These are phyloP conservation scores for Ceriops decandra DNA, from an alignment of 345 rosid genomes.

Conservation along the genomic window DNA sequence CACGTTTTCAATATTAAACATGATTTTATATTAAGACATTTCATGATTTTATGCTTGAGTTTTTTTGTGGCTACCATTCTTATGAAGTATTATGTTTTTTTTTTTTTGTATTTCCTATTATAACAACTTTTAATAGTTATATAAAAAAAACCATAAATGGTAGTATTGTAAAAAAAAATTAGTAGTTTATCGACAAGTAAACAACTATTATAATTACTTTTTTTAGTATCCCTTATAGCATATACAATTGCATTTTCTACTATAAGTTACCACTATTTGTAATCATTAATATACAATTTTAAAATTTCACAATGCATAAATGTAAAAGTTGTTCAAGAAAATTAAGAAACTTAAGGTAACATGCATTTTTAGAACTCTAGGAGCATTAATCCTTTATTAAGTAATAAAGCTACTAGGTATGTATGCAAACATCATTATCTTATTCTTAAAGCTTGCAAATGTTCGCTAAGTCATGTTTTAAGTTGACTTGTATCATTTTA, in stretches of 20 bases:
- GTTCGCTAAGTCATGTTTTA: conserved; percentile 3
- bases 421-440: not conserved
- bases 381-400: not conserved
- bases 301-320: conserved; percentile 72
- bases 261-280: conserved; percentile 94
- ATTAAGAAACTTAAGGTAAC: conserved; percentile 71
- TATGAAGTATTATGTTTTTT: not conserved
- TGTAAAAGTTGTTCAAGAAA: conserved; percentile 66
- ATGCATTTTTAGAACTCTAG: not conserved
- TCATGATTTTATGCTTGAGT: not conserved
- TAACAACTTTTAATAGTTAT: conserved; percentile 52
- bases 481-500: conserved; percentile 17
- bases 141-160: conserved; percentile 62
- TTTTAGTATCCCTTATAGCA: not conserved
- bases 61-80: not conserved
- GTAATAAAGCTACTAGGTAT: not conserved
- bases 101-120: conserved; percentile 1
- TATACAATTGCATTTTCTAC: conserved; percentile 16
- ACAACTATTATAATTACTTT: conserved; percentile 30
- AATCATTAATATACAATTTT: conserved; percentile 92
- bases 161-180: conserved; percentile 65
- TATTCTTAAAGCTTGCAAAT: not conserved
- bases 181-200: conserved; percentile 69
- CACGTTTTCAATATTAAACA: no score
- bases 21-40: not conserved